Percentiles rank a stretch among this genome's conserved stretches.
Conservation (phyloP, 1,284 basidiomycete genomes). For the Chalciporus sp. region DNA sequence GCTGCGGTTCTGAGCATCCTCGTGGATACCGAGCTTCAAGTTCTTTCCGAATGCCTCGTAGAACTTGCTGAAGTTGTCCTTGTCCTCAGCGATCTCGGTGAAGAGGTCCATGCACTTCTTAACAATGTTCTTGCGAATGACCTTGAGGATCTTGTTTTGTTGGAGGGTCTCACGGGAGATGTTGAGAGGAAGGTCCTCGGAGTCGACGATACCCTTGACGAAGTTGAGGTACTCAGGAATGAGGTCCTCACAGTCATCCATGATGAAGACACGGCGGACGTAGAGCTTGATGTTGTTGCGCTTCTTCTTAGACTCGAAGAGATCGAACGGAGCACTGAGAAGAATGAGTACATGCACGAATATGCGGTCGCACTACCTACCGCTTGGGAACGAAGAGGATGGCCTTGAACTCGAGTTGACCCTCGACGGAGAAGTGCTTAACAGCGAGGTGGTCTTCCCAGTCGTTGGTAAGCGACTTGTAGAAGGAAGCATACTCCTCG, state of each 20-base stretch:
- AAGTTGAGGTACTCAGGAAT: conserved; percentile 99
- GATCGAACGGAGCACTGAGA: conserved; percentile 90
- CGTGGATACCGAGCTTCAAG: conserved; percentile 98
- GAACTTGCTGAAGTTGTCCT: conserved; percentile 99
- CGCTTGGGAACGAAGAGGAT: conserved; percentile 97
- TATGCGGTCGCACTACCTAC: conserved; percentile 44
- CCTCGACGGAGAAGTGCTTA: conserved; percentile 99
- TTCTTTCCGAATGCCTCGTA: conserved; percentile 97
- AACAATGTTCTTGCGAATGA: conserved; percentile 97
- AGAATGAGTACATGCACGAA: conserved; percentile 7
- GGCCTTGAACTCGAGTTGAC: conserved; percentile 99
- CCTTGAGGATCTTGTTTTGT: conserved; percentile 99
- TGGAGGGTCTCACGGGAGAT: conserved; percentile 99
- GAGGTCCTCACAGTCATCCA: conserved; percentile 99
- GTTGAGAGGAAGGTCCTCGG: conserved; percentile 99
- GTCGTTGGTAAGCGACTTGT: conserved; percentile 99
- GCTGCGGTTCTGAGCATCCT: conserved; percentile 98
- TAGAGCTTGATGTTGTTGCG: conserved; percentile 99
- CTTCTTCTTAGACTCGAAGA: conserved; percentile 99
- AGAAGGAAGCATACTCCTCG: conserved; percentile 97
- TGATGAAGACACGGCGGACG: conserved; percentile 99
- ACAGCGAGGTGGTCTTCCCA: conserved; percentile 99
- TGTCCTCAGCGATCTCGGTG: conserved; percentile 98
- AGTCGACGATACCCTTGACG: conserved; percentile 99
- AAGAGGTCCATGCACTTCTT: conserved; percentile 98